Conservation (phyloP, 352 stramenopile species). For the Blastocystis sp. region DNA sequence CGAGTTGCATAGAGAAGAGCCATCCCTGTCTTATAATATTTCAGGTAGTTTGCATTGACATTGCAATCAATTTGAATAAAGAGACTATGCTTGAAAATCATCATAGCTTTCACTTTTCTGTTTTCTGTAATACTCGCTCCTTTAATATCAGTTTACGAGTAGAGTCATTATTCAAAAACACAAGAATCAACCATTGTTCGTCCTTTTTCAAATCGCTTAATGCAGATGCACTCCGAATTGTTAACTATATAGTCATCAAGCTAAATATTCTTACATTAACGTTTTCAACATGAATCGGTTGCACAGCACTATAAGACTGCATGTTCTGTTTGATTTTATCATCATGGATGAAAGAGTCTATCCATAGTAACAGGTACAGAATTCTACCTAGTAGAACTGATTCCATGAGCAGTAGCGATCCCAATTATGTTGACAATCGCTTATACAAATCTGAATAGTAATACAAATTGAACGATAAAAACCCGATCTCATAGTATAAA, state of each 20-base stretch:
- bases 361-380: background rate
- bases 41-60: background rate
- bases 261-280: background rate
- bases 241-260: background rate
- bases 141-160: slow-evolving; percentile 36
- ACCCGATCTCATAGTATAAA: background rate
- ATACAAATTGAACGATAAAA: background rate
- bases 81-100: background rate
- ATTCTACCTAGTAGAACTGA: background rate
- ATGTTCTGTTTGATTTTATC: slow-evolving; percentile 27
- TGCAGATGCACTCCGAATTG: background rate
- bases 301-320: background rate
- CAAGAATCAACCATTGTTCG: slow-evolving; percentile 26
- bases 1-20: background rate
- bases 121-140: background rate
- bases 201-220: background rate
- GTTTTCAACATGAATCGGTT: background rate
- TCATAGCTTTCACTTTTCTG: background rate
- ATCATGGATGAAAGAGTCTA: slow-evolving; percentile 14
- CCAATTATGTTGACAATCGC: too few relatives aligned
- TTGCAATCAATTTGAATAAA: slow-evolving; percentile 8
- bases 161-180: background rate
- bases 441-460: too few relatives aligned
- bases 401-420: background rate
- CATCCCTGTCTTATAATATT: background rate